Evolutionary conservation across 2,329 filamentous ascomycete species (phyloP).

Genomic region (Knufia petricola): DNA sequence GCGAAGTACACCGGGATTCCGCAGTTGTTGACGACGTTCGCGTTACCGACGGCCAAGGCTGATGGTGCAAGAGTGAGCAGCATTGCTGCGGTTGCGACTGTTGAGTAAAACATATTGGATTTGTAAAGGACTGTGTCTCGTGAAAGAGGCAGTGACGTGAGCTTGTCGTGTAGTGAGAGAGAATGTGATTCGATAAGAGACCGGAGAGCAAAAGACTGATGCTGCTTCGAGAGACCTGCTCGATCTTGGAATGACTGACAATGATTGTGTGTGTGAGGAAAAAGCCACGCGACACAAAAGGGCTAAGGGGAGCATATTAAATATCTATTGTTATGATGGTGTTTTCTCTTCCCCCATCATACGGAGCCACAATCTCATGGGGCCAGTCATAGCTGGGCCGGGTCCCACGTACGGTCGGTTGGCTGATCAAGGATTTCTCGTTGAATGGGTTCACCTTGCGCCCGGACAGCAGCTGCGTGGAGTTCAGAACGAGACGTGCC

Average conservation of each 20-base stretch:
- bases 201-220: slow-evolving; percentile 24
- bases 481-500: slow-evolving; percentile 1
- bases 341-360: background rate
- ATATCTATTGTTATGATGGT: slow-evolving; percentile 4
- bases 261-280: slow-evolving; percentile 15
- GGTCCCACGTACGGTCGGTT: slow-evolving; percentile 11
- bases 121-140: slow-evolving; percentile 1
- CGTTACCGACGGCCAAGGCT: slow-evolving; percentile 29
- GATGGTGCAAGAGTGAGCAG: slow-evolving; percentile 28
- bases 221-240: slow-evolving; percentile 23
- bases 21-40: slow-evolving; percentile 33
- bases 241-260: slow-evolving; percentile 20
- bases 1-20: slow-evolving; percentile 30
- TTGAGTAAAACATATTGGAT: slow-evolving; percentile 22
- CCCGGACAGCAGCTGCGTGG: slow-evolving; percentile 2
- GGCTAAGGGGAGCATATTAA: background rate
- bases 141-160: background rate
- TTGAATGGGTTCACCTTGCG: slow-evolving; percentile 1
- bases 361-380: background rate
- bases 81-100: slow-evolving; percentile 23
- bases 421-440: slow-evolving; percentile 6
- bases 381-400: slow-evolving; percentile 8
- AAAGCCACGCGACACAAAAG: slow-evolving; percentile 10
- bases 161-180: slow-evolving; percentile 1
- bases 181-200: slow-evolving; percentile 12